Evolutionary conservation across 2,329 filamentous ascomycete species (phyloP), one percentile per base, ranked within the genome.

Genomic region (Aspergillus caelatus): DNA sequence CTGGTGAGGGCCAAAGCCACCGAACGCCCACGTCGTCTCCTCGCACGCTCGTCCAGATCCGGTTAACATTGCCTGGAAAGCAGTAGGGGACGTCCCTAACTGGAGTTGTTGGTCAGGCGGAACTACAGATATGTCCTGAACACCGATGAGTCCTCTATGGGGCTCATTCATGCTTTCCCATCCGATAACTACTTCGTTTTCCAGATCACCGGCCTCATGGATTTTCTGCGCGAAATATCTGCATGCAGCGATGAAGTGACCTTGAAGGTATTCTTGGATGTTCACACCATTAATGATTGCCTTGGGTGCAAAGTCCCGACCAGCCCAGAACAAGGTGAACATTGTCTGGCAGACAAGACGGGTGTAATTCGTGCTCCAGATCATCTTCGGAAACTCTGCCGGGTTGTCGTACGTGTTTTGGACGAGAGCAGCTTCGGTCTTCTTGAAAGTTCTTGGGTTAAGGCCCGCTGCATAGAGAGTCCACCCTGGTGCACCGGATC

Each of bases 131-230:
- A 99, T 83, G 74, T 98, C 93, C 64, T 89, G 85, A 73, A 92
- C 90, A 14, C 94, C 94, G 55, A 96, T 88, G 74, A 97, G 83
- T 28, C 96, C 94, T 73, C 91, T 87, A 77, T 96, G 95, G 1
- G 95, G 95, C 78, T 99, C 95, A 74, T 99, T 99, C 78, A 98
- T 83, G 72, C 89, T 97, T 81, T 99, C 95, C 91, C 94, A 99
- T 2, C 95, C 95, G 70, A 98, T 90, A 7, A 99, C 89, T 34
- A 95, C 88, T 26, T 94, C 89, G 67, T 95, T 86, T 74, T 96
- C 91, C 14, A 99, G 83, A 74, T 93, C 94, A 0, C 93, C 94
- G 1, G 95, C 94, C 71, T 98, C 93, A 62, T 93, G 89, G 68
- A 99, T 96, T 62, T 91, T 87, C 74, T 87, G 86, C 0, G 94